A percentile compares a stretch with the other conserved stretches of the same genome.
These are phyloP conservation scores for Schizophyllum amplum DNA, from an alignment of 1,284 basidiomycete species.

Conservation along the genomic window DNA sequence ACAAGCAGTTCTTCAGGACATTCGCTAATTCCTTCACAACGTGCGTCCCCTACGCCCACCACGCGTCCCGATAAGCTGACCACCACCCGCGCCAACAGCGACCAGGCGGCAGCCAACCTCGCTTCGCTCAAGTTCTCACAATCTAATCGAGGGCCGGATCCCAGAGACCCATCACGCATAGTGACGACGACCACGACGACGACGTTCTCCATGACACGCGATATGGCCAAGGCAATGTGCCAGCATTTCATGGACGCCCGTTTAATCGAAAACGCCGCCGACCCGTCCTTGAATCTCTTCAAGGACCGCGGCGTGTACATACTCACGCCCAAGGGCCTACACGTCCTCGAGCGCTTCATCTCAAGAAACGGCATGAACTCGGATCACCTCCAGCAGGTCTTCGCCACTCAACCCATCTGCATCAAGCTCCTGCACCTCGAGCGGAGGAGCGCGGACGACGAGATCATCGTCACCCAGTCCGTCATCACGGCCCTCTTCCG, in stretches of 20 bases:
- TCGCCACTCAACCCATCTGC: constrained; percentile 91
- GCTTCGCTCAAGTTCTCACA: constrained; percentile 98
- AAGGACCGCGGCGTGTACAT: constrained; percentile 96
- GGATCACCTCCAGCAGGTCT: constrained; percentile 87
- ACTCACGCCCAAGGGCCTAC: constrained; percentile 95
- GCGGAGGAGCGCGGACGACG: constrained; percentile 87
- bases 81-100: constrained; percentile 42
- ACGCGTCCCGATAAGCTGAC: constrained; percentile 9
- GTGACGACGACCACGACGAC: constrained; percentile 99
- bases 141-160: constrained; percentile 96
- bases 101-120: constrained; percentile 92
- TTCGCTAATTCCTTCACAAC: constrained; percentile 96
- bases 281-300: constrained; percentile 83
- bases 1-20: constrained; percentile 94
- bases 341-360: constrained; percentile 98
- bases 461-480: constrained; percentile 91
- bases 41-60: constrained; percentile 39
- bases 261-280: constrained; percentile 93
- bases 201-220: constrained; percentile 98
- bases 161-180: constrained; percentile 93
- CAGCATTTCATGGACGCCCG: constrained; percentile 99
- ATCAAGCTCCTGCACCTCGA: constrained; percentile 98
- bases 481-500: constrained; percentile 95
- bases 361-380: constrained; percentile 97
- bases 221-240: constrained; percentile 99